These are phyloP conservation scores for Aureobasidium leucospermi DNA, from an alignment of 2,329 filamentous ascomycete genomes.

Conservation along the genomic window DNA sequence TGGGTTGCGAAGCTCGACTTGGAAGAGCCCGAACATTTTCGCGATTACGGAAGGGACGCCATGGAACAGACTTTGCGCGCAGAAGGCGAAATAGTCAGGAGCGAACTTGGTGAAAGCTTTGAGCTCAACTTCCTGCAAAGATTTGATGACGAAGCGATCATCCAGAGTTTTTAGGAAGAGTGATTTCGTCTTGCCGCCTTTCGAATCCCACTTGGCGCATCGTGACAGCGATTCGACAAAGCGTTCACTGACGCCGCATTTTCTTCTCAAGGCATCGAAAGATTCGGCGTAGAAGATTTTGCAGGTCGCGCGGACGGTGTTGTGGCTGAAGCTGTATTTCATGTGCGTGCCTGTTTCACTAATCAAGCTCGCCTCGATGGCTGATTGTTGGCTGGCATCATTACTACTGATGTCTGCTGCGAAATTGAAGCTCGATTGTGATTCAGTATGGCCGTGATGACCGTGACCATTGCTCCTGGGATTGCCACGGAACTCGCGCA, in stretches of 20 bases:
- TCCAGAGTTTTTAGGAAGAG: conserved; percentile 95
- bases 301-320: conserved; percentile 89
- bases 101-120: conserved; percentile 92
- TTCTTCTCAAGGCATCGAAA: conserved; percentile 87
- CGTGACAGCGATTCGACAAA: conserved; percentile 92
- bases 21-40: conserved; percentile 98
- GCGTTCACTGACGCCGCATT: conserved; percentile 86
- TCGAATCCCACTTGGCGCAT: conserved; percentile 96
- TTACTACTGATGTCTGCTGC: conserved; percentile 4
- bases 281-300: conserved; percentile 99
- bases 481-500: conserved; percentile 50
- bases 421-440: conserved; percentile 18
- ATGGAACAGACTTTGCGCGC: conserved; percentile 92
- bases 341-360: conserved; percentile 84
- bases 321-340: conserved; percentile 91
- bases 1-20: conserved; percentile 94
- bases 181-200: conserved; percentile 95
- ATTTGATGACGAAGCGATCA: conserved; percentile 88
- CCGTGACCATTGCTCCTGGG: conserved; percentile 18
- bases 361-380: conserved; percentile 78
- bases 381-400: conserved; percentile 50
- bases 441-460: conserved; percentile 21
- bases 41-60: conserved; percentile 90
- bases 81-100: conserved; percentile 94
- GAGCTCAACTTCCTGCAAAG: conserved; percentile 82